Conservation (phyloP, 305 asterid genomes). For the Fraxinus albicans region DNA sequence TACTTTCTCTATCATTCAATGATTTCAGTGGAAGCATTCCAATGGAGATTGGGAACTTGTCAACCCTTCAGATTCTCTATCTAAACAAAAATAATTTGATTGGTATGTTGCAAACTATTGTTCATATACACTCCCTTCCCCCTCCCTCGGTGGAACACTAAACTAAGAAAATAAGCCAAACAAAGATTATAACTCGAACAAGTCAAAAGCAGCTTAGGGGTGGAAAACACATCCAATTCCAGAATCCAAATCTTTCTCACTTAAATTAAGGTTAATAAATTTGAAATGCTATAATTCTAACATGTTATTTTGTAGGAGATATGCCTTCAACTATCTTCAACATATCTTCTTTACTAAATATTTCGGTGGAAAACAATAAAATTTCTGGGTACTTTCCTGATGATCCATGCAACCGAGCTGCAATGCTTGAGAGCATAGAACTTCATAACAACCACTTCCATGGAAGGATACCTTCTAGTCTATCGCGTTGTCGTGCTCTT, state of each 20-base stretch:
- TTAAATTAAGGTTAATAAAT: background rate
- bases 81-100: background rate
- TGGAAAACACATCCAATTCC: background rate
- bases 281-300: background rate
- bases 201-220: background rate
- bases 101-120: background rate
- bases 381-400: background rate
- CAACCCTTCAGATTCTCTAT: background rate
- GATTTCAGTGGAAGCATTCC: background rate
- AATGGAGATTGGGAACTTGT: constrained; percentile 5
- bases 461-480: background rate
- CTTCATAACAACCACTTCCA: background rate
- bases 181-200: too few species aligned
- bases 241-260: background rate
- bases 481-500: background rate
- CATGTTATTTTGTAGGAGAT: background rate
- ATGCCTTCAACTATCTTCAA: background rate
- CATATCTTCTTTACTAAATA: background rate
- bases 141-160: background rate
- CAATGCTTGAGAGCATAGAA: background rate
- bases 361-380: background rate
- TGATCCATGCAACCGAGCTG: background rate
- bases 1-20: background rate
- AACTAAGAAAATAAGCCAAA: background rate
- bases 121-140: background rate